Evolutionary conservation across 139 green algal species (phyloP).

Genomic region (Haematococcus sp.): DNA sequence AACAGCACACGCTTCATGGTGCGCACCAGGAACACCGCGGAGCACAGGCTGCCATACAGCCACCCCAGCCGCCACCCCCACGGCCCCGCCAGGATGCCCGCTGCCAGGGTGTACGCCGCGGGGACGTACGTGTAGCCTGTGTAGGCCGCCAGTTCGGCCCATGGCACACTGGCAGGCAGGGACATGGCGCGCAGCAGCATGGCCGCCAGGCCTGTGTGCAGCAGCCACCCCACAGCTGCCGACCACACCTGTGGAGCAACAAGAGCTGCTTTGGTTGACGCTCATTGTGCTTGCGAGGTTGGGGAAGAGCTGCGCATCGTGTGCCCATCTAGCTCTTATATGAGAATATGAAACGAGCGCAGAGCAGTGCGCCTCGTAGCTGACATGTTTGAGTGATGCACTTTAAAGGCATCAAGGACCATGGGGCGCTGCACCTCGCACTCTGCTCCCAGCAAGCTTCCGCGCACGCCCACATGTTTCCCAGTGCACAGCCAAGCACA

Average conservation of each 20-base stretch:
- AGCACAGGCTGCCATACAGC: constrained; percentile 75
- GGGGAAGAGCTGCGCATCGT: background rate
- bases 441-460: background rate
- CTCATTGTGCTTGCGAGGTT: background rate
- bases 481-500: background rate
- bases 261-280: no score
- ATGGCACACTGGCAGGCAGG: constrained; percentile 62
- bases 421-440: background rate
- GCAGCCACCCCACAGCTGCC: constrained; percentile 58
- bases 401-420: background rate
- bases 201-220: constrained; percentile 67
- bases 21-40: constrained; percentile 87
- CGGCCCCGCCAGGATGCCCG: constrained; percentile 41
- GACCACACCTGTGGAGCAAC: constrained; percentile 50
- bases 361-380: no score
- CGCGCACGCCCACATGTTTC: background rate
- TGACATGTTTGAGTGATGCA: no score
- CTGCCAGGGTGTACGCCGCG: constrained; percentile 41
- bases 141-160: constrained; percentile 84
- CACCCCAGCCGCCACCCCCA: constrained; percentile 65
- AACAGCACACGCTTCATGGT: constrained; percentile 93
- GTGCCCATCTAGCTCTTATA: no score
- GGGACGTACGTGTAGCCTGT: constrained; percentile 69
- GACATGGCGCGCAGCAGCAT: constrained; percentile 61
- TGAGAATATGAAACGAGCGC: no score